Conservation (phyloP, 768 basidiomycete species). For the Russula abietina region DNA sequence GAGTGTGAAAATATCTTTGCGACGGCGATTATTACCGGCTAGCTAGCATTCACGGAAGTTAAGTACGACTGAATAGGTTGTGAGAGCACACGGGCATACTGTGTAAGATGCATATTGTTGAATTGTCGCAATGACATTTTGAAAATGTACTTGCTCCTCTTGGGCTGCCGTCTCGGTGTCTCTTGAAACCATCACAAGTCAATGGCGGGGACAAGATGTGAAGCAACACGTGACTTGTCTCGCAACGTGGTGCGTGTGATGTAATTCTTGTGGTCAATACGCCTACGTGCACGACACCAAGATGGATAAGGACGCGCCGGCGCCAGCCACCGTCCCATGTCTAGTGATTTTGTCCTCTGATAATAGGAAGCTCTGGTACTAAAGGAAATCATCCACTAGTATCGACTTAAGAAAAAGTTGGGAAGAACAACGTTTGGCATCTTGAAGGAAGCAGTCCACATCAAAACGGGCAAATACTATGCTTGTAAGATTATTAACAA, state of each 20-base stretch:
- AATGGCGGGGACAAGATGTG: not conserved
- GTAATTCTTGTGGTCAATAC: too few relatives aligned
- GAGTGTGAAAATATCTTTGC: slow-evolving; percentile 73
- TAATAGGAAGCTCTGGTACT: not conserved
- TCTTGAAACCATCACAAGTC: slow-evolving; percentile 13
- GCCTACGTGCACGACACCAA: too few relatives aligned
- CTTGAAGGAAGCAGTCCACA: slow-evolving; percentile 91
- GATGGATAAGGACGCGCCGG: slow-evolving; percentile 18
- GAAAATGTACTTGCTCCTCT: slow-evolving; percentile 67
- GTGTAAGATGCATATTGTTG: slow-evolving; percentile 70
- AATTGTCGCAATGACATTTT: slow-evolving; percentile 70
- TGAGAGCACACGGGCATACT: slow-evolving; percentile 37
- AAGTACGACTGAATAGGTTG: not conserved
- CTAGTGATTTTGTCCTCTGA: slow-evolving; percentile 33
- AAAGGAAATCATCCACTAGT: slow-evolving; percentile 38
- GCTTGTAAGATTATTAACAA: slow-evolving; percentile 99
- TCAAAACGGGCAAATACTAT: slow-evolving; percentile 89
- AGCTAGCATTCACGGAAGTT: slow-evolving; percentile 34
- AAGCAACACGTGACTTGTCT: not conserved
- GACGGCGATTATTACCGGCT: slow-evolving; percentile 54
- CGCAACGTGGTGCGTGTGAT: too few relatives aligned
- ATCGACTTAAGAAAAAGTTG: slow-evolving; percentile 80
- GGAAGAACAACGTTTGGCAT: slow-evolving; percentile 94
- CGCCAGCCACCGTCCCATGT: slow-evolving; percentile 37
- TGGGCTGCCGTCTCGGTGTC: slow-evolving; percentile 30